These are phyloP conservation scores for Xylaria castorea DNA, from an alignment of 495 filamentous ascomycete species.

Conservation along the genomic window DNA sequence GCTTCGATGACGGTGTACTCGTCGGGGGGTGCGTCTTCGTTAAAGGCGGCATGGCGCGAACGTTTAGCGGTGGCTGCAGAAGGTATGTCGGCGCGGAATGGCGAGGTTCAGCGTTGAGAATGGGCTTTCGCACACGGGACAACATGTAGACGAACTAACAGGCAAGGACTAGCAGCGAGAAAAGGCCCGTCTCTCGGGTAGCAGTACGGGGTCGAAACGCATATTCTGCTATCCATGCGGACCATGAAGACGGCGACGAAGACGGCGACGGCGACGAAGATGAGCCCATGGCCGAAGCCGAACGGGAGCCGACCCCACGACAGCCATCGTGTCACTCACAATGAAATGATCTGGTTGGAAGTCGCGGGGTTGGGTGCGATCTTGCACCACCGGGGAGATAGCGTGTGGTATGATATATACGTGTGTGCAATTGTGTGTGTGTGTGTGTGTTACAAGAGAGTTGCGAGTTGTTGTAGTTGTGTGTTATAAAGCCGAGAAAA, in stretches of 20 bases:
- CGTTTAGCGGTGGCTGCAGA: conserved; percentile 58
- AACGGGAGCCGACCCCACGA: conserved; percentile 31
- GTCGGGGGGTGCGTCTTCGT: conserved; percentile 59
- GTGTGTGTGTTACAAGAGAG: too few species aligned
- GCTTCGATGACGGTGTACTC: conserved; percentile 51
- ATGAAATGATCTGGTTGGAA: too few species aligned
- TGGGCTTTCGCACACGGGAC: background rate
- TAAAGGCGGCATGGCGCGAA: conserved; percentile 41
- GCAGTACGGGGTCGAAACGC: conserved; percentile 33
- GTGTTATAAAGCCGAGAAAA: too few species aligned
- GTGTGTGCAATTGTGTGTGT: too few species aligned
- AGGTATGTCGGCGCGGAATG: conserved; percentile 29
- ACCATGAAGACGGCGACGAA: conserved; percentile 43
- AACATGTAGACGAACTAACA: conserved; percentile 32
- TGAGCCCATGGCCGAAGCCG: conserved; percentile 37
- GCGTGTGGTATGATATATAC: too few species aligned
- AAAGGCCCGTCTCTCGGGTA: conserved; percentile 50
- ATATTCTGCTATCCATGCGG: conserved; percentile 31
- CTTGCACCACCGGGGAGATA: too few species aligned
- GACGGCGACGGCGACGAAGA: too few species aligned
- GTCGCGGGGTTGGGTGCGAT: too few species aligned
- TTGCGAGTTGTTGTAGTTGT: too few species aligned
- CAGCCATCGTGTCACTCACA: too few species aligned
- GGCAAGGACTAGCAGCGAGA: conserved; percentile 45
- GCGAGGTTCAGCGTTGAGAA: background rate